Evolutionary conservation across 1,284 basidiomycete species (phyloP).

Genomic region (Afroboletus lepidellus): DNA sequence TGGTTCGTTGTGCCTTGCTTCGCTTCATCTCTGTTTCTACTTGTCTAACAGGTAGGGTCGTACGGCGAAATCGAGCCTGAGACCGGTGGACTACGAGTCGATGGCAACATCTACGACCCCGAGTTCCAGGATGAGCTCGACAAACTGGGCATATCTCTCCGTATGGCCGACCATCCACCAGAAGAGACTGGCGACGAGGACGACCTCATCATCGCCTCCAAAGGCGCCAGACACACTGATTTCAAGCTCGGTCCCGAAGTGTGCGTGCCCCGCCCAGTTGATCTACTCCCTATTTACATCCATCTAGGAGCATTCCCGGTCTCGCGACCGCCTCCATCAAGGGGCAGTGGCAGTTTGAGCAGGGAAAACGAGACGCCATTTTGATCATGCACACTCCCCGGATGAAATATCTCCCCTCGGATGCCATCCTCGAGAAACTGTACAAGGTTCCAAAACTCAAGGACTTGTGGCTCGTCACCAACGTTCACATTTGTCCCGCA

Average conservation of each 20-base stretch:
- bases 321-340: conserved; percentile 24
- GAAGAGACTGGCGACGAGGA: conserved; percentile 15
- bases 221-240: conserved; percentile 14
- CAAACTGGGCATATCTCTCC: not conserved
- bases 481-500: conserved; percentile 24
- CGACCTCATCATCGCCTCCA: conserved; percentile 23
- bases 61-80: conserved; percentile 20
- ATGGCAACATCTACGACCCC: conserved; percentile 25
- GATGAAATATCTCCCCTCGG: conserved; percentile 13
- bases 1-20: not conserved
- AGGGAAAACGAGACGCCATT: conserved; percentile 27
- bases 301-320: conserved; percentile 19
- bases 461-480: conserved; percentile 28
- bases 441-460: conserved; percentile 19
- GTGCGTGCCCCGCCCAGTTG: too few relatives aligned
- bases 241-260: conserved; percentile 4
- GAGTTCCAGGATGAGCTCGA: conserved; percentile 20
- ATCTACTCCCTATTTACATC: too few relatives aligned
- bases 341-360: conserved; percentile 30
- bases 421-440: conserved; percentile 17
- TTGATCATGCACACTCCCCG: conserved; percentile 29
- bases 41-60: conserved; percentile 29
- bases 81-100: conserved; percentile 23
- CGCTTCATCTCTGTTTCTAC: too few relatives aligned
- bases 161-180: conserved; percentile 14